phyloP scores from a whole-genome alignment of 2,329 filamentous ascomycete species.

The Aspergillus pseudoglaucus region DNA sequence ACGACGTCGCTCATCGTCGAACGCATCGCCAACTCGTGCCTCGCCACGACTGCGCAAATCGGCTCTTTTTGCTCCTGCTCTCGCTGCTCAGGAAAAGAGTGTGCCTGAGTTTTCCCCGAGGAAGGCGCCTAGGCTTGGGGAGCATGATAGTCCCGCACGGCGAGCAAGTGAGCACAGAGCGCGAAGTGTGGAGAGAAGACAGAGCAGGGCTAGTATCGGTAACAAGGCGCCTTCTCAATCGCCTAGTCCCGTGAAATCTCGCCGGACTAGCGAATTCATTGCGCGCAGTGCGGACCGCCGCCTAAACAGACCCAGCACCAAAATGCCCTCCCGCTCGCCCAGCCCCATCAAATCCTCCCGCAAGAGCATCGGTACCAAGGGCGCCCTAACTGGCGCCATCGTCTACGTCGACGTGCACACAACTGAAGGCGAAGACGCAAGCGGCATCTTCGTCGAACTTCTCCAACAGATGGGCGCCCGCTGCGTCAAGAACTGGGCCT shows the following conservation, averaged over 20 bases:
- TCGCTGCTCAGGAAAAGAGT: slow-evolving; percentile 10
- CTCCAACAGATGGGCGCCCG: slow-evolving; percentile 74
- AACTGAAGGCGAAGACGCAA: slow-evolving; percentile 72
- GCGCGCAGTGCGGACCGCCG: slow-evolving; percentile 7
- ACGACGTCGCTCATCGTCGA: slow-evolving; percentile 48
- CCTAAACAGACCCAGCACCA: slow-evolving; percentile 3
- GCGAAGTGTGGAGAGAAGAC: slow-evolving; percentile 4
- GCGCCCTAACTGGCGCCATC: slow-evolving; percentile 61
- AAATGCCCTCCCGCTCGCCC: slow-evolving; percentile 7
- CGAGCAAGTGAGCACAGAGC: slow-evolving; percentile 10
- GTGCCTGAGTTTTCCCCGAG: slow-evolving; percentile 21
- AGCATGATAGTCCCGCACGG: slow-evolving; percentile 15
- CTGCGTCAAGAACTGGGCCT: slow-evolving; percentile 69
- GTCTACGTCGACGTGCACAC: slow-evolving; percentile 82
- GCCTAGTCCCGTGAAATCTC: background rate
- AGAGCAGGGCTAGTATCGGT: slow-evolving; percentile 1
- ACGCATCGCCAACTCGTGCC: slow-evolving; percentile 31
- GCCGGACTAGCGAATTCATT: slow-evolving; percentile 9
- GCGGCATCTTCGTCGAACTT: slow-evolving; percentile 72
- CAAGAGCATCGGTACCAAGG: slow-evolving; percentile 17
- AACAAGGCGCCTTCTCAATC: too few species aligned
- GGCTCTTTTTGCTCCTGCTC: slow-evolving; percentile 11
- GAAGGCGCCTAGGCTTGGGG: slow-evolving; percentile 15
- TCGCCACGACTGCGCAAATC: slow-evolving; percentile 23
- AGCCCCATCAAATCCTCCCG: slow-evolving; percentile 25